Conservation (phyloP, 1,284 basidiomycete genomes). For the Ceratobasidium sp. region DNA sequence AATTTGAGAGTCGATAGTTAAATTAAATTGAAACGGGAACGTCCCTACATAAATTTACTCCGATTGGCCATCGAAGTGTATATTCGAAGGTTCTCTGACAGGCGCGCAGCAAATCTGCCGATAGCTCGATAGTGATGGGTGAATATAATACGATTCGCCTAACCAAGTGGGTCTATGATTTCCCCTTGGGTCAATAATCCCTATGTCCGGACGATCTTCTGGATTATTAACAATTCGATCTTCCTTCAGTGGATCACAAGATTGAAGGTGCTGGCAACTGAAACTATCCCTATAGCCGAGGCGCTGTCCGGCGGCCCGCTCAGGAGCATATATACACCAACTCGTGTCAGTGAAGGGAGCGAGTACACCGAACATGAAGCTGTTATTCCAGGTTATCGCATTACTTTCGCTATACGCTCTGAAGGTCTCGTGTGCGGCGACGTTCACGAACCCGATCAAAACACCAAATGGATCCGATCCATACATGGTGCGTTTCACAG, state of each 20-base stretch:
- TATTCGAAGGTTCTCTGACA: no score
- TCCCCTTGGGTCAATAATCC: background rate
- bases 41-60: no score
- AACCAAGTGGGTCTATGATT: background rate
- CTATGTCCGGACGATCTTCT: background rate
- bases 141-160: background rate
- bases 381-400: background rate
- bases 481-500: constrained; percentile 54
- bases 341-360: no score
- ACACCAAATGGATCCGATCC: constrained; percentile 59
- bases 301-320: no score
- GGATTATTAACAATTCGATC: background rate
- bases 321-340: no score
- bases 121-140: background rate
- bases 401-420: background rate
- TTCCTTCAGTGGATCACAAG: background rate
- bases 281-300: no score
- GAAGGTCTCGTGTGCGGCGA: background rate
- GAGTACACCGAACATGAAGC: background rate
- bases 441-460: constrained; percentile 53
- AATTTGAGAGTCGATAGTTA: no score
- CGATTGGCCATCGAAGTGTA: no score
- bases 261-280: background rate
- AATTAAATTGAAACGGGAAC: no score
- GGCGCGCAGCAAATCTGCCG: background rate